Evolutionary conservation across 805 yeast genomes (phyloP), one percentile per base, ranked within the genome.

Genomic region (Ogataea corticis): DNA sequence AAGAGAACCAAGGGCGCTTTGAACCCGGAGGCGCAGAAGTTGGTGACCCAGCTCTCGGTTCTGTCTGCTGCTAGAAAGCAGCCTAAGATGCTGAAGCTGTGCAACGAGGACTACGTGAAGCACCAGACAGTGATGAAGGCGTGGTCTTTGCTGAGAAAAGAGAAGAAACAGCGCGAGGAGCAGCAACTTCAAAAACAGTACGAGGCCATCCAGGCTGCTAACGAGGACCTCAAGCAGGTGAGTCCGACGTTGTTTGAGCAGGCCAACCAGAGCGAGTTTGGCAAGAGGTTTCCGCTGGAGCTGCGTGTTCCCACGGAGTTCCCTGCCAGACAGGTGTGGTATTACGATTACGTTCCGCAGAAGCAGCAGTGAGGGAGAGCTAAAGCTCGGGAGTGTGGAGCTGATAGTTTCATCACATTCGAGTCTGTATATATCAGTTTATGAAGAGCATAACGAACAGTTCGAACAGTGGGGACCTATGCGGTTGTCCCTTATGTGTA

Each of bases 311-410:
- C 99, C 16, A 85, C 96, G 1, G 92, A 90, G 45, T 87, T 73
- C 50, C 99, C 99, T 12, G 86, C 97, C 15, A 80, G 79, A 58
- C 75, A 77, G 49, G 73, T 86, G 15, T 91, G 97, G 97, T 80
- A 82, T 45, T 77, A 78, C 57, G 78, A 81, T n/a, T 71, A 67
- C 42, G 53, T 54, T 17, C 67, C 70, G 33, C 50, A 50, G 19
- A 49, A 52, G 48, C 13, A 28, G 13, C 14, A 28, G 31, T 6
- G 11, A 13, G 4, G 31, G 11, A 28, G 6, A n/a, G 11, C 13
- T 11, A 28, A 25, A 25, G 7, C 10, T 25, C 11, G 7, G 10
- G 28, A 7, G 28, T 25, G 11, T 7, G 28, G 7, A 25, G 28
- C 11, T 25, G 11, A n/a, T n/a, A n/a, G n/a, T n/a, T n/a, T n/a